Percentiles rank a stretch among this genome's conserved stretches.
These are phyloP conservation scores for Paecilomyces variotii DNA, from an alignment of 2,329 filamentous ascomycete species.

Conservation along the genomic window DNA sequence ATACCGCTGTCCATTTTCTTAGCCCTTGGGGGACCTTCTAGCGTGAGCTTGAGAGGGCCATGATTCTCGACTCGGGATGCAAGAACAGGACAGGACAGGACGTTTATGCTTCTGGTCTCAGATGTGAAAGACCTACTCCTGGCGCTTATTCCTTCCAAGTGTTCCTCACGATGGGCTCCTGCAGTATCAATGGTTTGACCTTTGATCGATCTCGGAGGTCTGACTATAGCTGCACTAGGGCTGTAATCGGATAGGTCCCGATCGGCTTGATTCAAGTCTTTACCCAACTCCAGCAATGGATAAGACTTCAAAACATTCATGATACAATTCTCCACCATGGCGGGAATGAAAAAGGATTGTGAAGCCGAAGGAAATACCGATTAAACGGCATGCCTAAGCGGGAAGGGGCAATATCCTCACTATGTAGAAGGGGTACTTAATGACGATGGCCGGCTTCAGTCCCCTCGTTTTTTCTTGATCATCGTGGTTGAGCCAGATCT, in stretches of 20 bases:
- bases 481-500: neutral
- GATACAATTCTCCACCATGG: neutral
- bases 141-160: neutral
- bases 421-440: neutral
- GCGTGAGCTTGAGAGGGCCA: neutral
- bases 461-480: neutral
- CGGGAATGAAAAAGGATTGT: neutral
- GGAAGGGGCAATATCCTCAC: neutral
- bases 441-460: neutral
- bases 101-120: neutral
- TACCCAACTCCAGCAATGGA: neutral
- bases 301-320: neutral
- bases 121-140: neutral
- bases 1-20: neutral
- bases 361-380: neutral
- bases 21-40: neutral
- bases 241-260: neutral
- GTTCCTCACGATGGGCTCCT: neutral
- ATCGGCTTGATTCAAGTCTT: neutral
- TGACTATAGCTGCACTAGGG: neutral
- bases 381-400: neutral
- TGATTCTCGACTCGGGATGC: neutral
- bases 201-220: neutral
- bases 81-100: neutral
- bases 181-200: neutral